phyloP scores from a whole-genome alignment of 2,329 filamentous ascomycete species.

The Lasiodiplodia theobromae region DNA sequence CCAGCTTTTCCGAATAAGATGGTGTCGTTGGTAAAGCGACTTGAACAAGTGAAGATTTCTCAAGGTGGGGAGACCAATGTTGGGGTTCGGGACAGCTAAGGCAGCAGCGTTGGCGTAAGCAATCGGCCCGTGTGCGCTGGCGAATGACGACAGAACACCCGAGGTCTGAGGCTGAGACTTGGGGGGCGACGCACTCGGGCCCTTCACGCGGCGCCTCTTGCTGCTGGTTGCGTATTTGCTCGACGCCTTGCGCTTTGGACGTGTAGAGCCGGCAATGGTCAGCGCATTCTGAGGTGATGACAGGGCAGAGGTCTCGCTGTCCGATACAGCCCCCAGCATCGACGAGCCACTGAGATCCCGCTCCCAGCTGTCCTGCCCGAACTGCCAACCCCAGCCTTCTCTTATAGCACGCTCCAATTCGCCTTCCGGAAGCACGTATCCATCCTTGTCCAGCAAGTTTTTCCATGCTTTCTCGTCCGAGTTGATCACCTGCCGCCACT shows the following conservation, averaged over 20 bases:
- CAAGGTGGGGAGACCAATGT: conserved; percentile 78
- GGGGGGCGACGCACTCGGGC: conserved; percentile 52
- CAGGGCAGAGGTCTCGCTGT: conserved; percentile 45
- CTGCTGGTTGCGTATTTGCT: conserved; percentile 46
- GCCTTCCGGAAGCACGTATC: conserved; percentile 77
- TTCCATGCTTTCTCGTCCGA: conserved; percentile 97
- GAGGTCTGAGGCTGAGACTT: conserved; percentile 49
- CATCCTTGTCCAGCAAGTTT: conserved; percentile 84
- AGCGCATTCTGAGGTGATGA: conserved; percentile 31
- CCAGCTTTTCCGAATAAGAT: conserved; percentile 91
- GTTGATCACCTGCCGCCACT: conserved; percentile 90
- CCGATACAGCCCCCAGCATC: conserved; percentile 42
- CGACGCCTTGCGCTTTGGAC: conserved; percentile 50
- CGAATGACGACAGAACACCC: conserved; percentile 56
- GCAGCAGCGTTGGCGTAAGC: conserved; percentile 87
- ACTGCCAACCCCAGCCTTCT: conserved; percentile 98
- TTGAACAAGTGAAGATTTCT: conserved; percentile 93
- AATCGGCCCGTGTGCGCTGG: conserved; percentile 78
- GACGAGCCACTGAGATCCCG: conserved; percentile 73
- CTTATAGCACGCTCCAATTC: conserved; percentile 85
- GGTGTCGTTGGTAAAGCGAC: conserved; percentile 90
- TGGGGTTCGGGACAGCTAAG: conserved; percentile 79
- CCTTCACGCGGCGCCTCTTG: conserved; percentile 65
- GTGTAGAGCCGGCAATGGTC: conserved; percentile 34
- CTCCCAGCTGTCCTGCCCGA: conserved; percentile 78